Conservation (phyloP, 2,329 filamentous ascomycete species). For the Coleophoma crateriformis region DNA sequence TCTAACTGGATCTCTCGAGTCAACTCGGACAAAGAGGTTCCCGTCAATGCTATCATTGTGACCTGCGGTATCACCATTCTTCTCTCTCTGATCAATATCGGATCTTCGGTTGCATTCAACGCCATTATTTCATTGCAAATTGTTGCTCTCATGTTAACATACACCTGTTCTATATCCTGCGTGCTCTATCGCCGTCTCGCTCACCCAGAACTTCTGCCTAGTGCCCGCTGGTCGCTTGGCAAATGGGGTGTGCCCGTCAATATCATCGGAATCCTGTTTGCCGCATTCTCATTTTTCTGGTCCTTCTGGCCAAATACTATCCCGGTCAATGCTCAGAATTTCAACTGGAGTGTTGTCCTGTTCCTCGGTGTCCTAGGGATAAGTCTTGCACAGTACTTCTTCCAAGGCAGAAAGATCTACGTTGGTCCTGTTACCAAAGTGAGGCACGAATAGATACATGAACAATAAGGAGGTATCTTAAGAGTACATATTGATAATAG, state of each 20-base stretch:
- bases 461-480: too few species aligned
- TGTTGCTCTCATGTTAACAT: slow-evolving; percentile 42
- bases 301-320: slow-evolving; percentile 39
- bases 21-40: slow-evolving; percentile 29
- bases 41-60: slow-evolving; percentile 28
- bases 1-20: slow-evolving; percentile 31
- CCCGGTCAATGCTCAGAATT: slow-evolving; percentile 30
- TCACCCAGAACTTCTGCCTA: slow-evolving; percentile 31
- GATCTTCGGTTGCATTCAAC: slow-evolving; percentile 43
- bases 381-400: slow-evolving; percentile 17
- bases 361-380: slow-evolving; percentile 11
- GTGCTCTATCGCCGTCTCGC: slow-evolving; percentile 35
- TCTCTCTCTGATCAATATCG: slow-evolving; percentile 38
- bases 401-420: slow-evolving; percentile 27
- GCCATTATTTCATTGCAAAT: slow-evolving; percentile 45
- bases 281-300: slow-evolving; percentile 39
- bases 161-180: slow-evolving; percentile 39
- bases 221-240: slow-evolving; percentile 36
- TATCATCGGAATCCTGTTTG: slow-evolving; percentile 33
- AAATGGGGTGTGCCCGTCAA: slow-evolving; percentile 35
- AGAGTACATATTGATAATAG: too few species aligned
- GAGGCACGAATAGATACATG: background rate
- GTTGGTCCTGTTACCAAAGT: slow-evolving; percentile 12
- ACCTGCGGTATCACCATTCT: slow-evolving; percentile 12
- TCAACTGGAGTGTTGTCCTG: slow-evolving; percentile 35